Percentiles rank a stretch among this genome's conserved stretches.
Conservation (phyloP, 2,329 filamentous ascomycete genomes). For the Torrubiellomyces zombiae region DNA sequence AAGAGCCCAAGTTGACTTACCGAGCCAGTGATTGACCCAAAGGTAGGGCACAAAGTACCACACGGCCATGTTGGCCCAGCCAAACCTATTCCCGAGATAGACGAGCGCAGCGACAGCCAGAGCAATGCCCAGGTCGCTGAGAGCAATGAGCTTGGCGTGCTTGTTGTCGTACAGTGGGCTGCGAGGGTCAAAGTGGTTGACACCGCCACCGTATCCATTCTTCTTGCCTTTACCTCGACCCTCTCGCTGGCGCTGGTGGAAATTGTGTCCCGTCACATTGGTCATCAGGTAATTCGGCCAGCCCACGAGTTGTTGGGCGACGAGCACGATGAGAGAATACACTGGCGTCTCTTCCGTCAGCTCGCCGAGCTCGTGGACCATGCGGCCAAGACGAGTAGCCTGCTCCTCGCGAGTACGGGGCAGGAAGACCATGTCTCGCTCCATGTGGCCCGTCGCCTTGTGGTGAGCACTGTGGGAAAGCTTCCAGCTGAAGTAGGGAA, state of each 20-base stretch:
- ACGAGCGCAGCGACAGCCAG: slow-evolving; percentile 46
- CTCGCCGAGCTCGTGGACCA: slow-evolving; percentile 71
- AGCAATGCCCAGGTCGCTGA: slow-evolving; percentile 70
- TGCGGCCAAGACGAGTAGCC: slow-evolving; percentile 54
- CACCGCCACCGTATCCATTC: slow-evolving; percentile 64
- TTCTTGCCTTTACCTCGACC: slow-evolving; percentile 84
- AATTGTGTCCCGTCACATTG: slow-evolving; percentile 95
- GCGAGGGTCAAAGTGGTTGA: slow-evolving; percentile 86
- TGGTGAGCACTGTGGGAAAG: slow-evolving; percentile 98
- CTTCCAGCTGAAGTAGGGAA: slow-evolving; percentile 99
- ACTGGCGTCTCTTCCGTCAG: slow-evolving; percentile 90
- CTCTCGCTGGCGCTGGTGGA: slow-evolving; percentile 79
- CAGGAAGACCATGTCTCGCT: slow-evolving; percentile 98
- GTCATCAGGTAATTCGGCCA: slow-evolving; percentile 84
- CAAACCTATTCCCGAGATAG: slow-evolving; percentile 59
- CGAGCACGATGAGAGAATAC: slow-evolving; percentile 53
- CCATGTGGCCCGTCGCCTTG: slow-evolving; percentile 95
- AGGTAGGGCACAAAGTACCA: slow-evolving; percentile 95
- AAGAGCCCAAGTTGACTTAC: slow-evolving; percentile 43
- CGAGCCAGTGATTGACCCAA: slow-evolving; percentile 98
- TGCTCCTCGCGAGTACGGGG: slow-evolving; percentile 77
- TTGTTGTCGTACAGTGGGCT: slow-evolving; percentile 85
- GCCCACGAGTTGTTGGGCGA: slow-evolving; percentile 77
- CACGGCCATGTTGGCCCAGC: slow-evolving; percentile 72
- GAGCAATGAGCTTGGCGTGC: slow-evolving; percentile 70